Base-by-base conservation (phyloP, 225 moss, liverwort and hornwort species). In the Sphagnum contortum region DNA sequence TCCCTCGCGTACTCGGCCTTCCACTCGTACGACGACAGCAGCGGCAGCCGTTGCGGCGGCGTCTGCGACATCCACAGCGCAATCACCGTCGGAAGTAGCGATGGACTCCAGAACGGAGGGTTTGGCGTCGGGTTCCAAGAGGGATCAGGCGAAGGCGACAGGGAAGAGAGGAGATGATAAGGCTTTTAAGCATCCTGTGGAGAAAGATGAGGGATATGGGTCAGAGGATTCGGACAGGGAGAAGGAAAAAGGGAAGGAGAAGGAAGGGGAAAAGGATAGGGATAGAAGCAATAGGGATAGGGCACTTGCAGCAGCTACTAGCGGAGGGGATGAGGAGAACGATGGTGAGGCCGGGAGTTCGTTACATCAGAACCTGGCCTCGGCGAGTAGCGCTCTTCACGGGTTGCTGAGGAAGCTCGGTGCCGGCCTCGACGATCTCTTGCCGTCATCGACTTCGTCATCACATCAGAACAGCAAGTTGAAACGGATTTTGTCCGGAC, bases 361-460 rank as follows among this genome's bases (percentile, higher is more conserved):
- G 61, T 77, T 98, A 65, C 91, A 98, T 66, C 96, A 98, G 71
- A 98, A 98, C 76, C 73, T 98, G 70, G 87, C 92, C 4, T 90
- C 96, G 4, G 96, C 96, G 50, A 98, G 96, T 69, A 98, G 92
- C 62, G 96, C 93, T 0, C 89, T 98, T 2, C 96, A 98, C 73
- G 96, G 96, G 11, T 67, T 98, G 66, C 77, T 98, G 45, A 83
- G 96, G 47, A 98, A 98, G 77, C 92, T 98, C 47, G 96, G 96
- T 47, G 96, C 96, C 3, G 96, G 96, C 63, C 69, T 98, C 70
- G 96, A 98, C 59, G 96, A 98, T 55, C 90, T 98, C 44, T 73
- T 98, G 74, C 96, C 96, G 7, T 79, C 92, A 70, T 90, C 95
- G 29, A 79, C 87, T 54, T 83, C 96, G 8, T 89, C 96, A 12